These are phyloP conservation scores for Hysterium pulicare DNA, from an alignment of 2,329 filamentous ascomycete genomes.

Conservation along the genomic window DNA sequence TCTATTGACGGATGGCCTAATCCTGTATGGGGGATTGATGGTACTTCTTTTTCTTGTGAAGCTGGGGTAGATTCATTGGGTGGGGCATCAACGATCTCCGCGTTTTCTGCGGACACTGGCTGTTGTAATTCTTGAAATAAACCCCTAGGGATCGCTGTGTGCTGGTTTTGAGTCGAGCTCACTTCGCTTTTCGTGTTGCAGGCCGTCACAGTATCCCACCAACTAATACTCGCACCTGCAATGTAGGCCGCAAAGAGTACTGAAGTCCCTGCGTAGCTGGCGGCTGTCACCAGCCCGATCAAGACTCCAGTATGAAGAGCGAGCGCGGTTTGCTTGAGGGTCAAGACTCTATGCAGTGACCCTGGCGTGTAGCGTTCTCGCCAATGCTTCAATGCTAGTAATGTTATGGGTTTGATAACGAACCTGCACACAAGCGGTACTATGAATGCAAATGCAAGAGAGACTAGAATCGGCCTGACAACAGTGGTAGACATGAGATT, in stretches of 20 bases:
- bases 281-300: conserved; percentile 47
- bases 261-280: conserved; percentile 61
- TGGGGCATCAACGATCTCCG: not conserved
- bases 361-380: conserved; percentile 21
- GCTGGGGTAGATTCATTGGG: not conserved
- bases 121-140: not conserved
- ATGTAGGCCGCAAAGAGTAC: conserved; percentile 60
- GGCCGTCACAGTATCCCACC: conserved; percentile 51
- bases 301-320: conserved; percentile 50
- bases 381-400: conserved; percentile 26
- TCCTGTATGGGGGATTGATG: not conserved
- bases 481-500: conserved; percentile 42
- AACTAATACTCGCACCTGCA: conserved; percentile 56
- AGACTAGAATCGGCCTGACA: conserved; percentile 51
- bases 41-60: not conserved
- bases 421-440: conserved; percentile 49
- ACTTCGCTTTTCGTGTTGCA: not conserved
- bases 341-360: conserved; percentile 22
- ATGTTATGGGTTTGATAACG: conserved; percentile 43
- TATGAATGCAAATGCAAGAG: conserved; percentile 50
- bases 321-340: conserved; percentile 38
- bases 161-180: not conserved
- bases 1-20: not conserved
- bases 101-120: not conserved
- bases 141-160: not conserved